phyloP scores from a whole-genome alignment of 805 yeast genomes.

The Saccharomycopsis guyanensis region DNA sequence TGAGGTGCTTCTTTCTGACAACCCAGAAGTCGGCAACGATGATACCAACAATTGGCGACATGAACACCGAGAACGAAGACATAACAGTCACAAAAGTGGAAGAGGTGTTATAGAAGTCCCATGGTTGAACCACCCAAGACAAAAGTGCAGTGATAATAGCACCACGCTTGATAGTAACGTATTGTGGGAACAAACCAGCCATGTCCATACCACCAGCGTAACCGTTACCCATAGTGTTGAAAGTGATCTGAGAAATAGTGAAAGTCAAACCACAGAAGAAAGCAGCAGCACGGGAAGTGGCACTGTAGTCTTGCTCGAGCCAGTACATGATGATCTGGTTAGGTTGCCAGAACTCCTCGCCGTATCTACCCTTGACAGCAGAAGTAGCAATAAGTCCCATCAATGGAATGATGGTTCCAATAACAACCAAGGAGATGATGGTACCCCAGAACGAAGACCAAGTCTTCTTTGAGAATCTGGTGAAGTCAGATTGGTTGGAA shows the following conservation, averaged over 20 bases:
- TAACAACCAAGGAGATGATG: constrained; percentile 26
- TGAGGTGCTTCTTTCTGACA: constrained; percentile 31
- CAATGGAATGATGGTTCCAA: constrained; percentile 34
- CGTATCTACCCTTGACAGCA: constrained; percentile 30
- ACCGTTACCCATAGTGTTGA: constrained; percentile 30
- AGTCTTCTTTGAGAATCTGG: constrained; percentile 30
- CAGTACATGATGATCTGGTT: constrained; percentile 28
- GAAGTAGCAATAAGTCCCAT: constrained; percentile 37
- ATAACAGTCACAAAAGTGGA: constrained; percentile 30
- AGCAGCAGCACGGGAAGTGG: constrained; percentile 31
- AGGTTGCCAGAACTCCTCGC: constrained; percentile 32
- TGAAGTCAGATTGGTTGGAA: constrained; percentile 29
- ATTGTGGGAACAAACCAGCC: constrained; percentile 34
- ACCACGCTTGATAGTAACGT: constrained; percentile 38
- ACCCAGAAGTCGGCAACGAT: constrained; percentile 33
- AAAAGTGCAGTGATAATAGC: constrained; percentile 34
- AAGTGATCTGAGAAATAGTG: constrained; percentile 27
- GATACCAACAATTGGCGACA: constrained; percentile 34
- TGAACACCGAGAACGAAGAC: constrained; percentile 32
- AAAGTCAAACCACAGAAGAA: constrained; percentile 31
- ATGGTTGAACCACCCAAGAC: constrained; percentile 33
- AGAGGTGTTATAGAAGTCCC: constrained; percentile 33
- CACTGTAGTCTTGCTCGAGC: constrained; percentile 27
- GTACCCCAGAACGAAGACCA: constrained; percentile 29
- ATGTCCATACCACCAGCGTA: constrained; percentile 34